Evolutionary conservation across 192 early-diverging fungal species (phyloP).

Genomic region (Coemansia sp.): DNA sequence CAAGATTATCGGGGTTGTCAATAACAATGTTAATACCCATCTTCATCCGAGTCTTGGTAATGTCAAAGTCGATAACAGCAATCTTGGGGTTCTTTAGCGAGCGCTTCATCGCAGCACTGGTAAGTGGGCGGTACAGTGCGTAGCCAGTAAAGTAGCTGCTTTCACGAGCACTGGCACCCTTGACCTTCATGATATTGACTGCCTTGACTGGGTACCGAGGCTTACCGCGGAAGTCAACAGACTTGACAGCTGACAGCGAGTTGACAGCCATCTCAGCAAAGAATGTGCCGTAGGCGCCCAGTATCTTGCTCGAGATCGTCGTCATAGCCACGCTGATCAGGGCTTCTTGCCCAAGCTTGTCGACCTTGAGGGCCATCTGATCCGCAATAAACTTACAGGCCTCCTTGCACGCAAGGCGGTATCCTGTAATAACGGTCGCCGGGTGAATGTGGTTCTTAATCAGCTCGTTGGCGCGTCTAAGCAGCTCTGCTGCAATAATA

Average conservation of each 20-base stretch:
- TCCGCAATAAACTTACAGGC: constrained; percentile 98
- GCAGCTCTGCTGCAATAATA: constrained; percentile 96
- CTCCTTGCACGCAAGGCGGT: constrained; percentile 93
- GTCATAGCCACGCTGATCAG: constrained; percentile 98
- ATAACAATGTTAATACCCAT: constrained; percentile 97
- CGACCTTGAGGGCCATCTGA: constrained; percentile 93
- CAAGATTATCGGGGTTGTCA: constrained; percentile 96
- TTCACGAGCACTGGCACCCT: constrained; percentile 90
- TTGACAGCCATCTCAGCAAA: constrained; percentile 96
- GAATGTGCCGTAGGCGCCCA: constrained; percentile 96
- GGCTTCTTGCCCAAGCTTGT: constrained; percentile 87
- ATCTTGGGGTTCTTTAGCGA: constrained; percentile 87
- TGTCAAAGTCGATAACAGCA: constrained; percentile 97
- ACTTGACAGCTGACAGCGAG: constrained; percentile 90
- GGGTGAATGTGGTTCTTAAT: constrained; percentile 99
- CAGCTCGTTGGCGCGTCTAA: constrained; percentile 94
- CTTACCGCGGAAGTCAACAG: constrained; percentile 77
- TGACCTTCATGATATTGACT: constrained; percentile 96
- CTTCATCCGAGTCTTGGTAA: constrained; percentile 97
- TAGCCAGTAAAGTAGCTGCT: constrained; percentile 89
- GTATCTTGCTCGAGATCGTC: constrained; percentile 96
- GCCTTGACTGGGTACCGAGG: constrained; percentile 94
- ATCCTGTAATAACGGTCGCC: constrained; percentile 98
- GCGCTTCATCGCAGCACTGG: constrained; percentile 93
- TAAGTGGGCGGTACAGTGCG: constrained; percentile 97